A percentile compares a stretch with the other conserved stretches of the same genome.
Conservation (phyloP, 306 rosid species). For the Fragaria nilgerrensis region DNA sequence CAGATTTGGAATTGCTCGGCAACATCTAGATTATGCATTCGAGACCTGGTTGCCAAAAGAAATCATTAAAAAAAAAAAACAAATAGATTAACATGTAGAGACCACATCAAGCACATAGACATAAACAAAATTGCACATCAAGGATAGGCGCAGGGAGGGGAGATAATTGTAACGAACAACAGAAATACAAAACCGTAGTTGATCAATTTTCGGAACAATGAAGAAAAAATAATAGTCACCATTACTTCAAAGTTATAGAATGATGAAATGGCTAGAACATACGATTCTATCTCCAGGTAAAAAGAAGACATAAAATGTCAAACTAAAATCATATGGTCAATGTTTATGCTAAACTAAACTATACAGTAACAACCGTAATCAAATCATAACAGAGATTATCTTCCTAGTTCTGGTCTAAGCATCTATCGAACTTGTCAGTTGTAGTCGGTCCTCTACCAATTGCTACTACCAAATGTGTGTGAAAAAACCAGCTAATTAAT, state of each 20-base stretch:
- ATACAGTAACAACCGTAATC: background rate
- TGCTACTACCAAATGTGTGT: background rate
- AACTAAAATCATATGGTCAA: background rate
- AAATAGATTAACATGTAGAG: background rate
- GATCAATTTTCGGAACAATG: background rate
- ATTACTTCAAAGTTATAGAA: background rate
- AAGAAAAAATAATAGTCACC: background rate
- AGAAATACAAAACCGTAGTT: background rate
- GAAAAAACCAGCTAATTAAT: background rate
- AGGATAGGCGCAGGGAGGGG: background rate
- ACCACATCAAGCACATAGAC: background rate
- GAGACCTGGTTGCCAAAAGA: constrained; percentile 35
- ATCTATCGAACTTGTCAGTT: background rate
- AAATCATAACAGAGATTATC: background rate
- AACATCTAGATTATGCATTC: constrained; percentile 21
- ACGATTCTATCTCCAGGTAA: background rate
- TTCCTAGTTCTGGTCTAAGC: background rate
- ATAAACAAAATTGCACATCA: background rate
- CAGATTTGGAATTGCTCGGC: background rate
- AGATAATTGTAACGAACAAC: background rate
- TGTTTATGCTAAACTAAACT: background rate
- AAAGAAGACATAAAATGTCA: background rate
- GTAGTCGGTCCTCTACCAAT: background rate
- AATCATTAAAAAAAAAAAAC: background rate
- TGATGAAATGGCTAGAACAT: background rate